Evolutionary conservation across 2,329 filamentous ascomycete genomes (phyloP), one percentile per base, ranked within the genome.

Genomic region (Cordyceps pruinosa): DNA sequence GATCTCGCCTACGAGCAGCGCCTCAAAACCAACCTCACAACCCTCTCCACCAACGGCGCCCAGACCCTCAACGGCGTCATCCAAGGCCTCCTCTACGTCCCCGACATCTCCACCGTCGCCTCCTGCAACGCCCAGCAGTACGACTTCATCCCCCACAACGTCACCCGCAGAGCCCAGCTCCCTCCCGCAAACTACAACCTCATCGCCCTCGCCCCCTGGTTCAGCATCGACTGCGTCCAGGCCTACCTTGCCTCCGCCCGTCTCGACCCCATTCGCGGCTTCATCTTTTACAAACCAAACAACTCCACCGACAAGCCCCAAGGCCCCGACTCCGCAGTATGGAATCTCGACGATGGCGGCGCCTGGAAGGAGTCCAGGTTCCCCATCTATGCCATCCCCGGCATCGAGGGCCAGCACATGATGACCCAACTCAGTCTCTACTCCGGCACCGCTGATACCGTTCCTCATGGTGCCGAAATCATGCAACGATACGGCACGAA

Each of bases 191-290:
- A 88, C 62, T 90, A 89, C 69, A 84, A 87, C 56, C 77, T 91
- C 52, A 83, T 97, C 64, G 92, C 88, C 28, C 74, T 97, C 54
- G 92, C 90, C 25, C 93, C 93, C 28, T 97, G 93, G 92, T 84
- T 90, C 64, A 88, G 80, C 60, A 74, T 79, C 8, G 75, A 83
- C 26, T 99, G 93, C 68, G 88, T 89, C 13, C 72, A 79, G 56
- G 81, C 86, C 45, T 96, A 90, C 68, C 78, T 97, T 47, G 72
- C 78, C 19, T 77, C 82, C 21, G 80, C 82, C n/a, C 74, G 77
- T 32, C 65, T 71, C 56, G 82, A 86, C 62, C 79, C 82, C 25
- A 77, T 87, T 10, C 79, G 83, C 42, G 84, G 75, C 23, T 81
- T 88, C 66, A 73, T 88, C 39, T 86, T 87, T 63, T 88, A 86